Conservation (phyloP, 2,329 filamentous ascomycete species). For the Alternaria sp. region DNA sequence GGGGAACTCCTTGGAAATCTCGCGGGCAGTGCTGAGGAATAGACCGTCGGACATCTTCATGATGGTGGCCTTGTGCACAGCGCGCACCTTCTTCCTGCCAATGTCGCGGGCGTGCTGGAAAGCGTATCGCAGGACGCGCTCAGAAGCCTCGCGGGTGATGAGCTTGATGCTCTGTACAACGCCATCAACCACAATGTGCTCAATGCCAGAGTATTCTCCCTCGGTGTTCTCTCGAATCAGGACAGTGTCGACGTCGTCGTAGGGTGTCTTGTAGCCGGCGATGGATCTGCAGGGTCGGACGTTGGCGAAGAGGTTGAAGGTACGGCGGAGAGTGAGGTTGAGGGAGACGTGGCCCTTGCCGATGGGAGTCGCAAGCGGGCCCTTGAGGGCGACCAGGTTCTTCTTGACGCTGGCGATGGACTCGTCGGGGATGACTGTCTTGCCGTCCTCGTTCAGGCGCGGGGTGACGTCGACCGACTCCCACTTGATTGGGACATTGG, state of each 20-base stretch:
- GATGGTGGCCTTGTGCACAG: constrained; percentile 99
- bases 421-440: constrained; percentile 90
- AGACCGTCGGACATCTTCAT: constrained; percentile 99
- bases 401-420: constrained; percentile 92
- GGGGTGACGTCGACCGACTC: constrained; percentile 97
- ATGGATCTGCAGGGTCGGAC: constrained; percentile 97
- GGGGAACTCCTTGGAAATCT: constrained; percentile 94
- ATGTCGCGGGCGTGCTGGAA: constrained; percentile 97
- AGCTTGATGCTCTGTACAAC: constrained; percentile 99
- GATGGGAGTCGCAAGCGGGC: constrained; percentile 95
- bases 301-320: constrained; percentile 99
- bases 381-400: constrained; percentile 98
- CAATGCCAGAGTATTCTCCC: constrained; percentile 99
- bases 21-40: constrained; percentile 85
- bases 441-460: constrained; percentile 90
- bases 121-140: constrained; percentile 95
- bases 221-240: constrained; percentile 99
- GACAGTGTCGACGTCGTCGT: constrained; percentile 95
- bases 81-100: constrained; percentile 94
- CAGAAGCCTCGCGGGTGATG: constrained; percentile 92
- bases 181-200: constrained; percentile 96
- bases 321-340: constrained; percentile 96
- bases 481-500: constrained; percentile 95
- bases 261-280: constrained; percentile 96
- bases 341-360: constrained; percentile 99